A percentile compares a stretch with the other conserved stretches of the same genome.
Evolutionary conservation across 1,139 yeast genomes (phyloP).

Genomic region (Taphrina wiesneri): DNA sequence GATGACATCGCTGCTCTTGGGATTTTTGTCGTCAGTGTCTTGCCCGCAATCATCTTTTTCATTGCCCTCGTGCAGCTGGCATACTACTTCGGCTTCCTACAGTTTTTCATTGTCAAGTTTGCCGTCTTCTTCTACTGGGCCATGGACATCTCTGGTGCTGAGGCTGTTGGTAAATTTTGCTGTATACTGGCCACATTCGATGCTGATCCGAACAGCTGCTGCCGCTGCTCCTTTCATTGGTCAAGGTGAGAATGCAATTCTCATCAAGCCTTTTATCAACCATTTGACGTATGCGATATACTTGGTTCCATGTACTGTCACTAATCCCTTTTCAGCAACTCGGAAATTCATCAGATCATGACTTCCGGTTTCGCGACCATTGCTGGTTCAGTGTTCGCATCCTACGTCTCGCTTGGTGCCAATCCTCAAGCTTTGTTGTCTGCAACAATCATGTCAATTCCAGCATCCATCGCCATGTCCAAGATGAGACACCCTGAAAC

Average conservation of each 20-base stretch:
- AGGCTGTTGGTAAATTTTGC: slow-evolving; percentile 51
- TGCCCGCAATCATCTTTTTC: slow-evolving; percentile 66
- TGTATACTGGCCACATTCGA: not conserved
- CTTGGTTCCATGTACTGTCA: not conserved
- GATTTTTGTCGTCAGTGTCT: slow-evolving; percentile 60
- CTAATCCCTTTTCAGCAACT: slow-evolving; percentile 44
- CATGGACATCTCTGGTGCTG: slow-evolving; percentile 64
- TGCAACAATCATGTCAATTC: slow-evolving; percentile 71
- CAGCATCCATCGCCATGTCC: slow-evolving; percentile 65
- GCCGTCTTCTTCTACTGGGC: slow-evolving; percentile 65
- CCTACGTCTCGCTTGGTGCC: slow-evolving; percentile 65
- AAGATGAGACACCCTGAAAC: slow-evolving; percentile 65
- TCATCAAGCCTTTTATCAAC: slow-evolving; percentile 63
- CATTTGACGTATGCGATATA: slow-evolving; percentile 51
- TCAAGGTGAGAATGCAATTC: slow-evolving; percentile 66
- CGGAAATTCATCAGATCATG: slow-evolving; percentile 68
- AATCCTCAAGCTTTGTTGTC: slow-evolving; percentile 66
- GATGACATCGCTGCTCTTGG: slow-evolving; percentile 50
- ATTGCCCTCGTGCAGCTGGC: slow-evolving; percentile 64
- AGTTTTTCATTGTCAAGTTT: slow-evolving; percentile 63
- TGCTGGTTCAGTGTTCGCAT: slow-evolving; percentile 65
- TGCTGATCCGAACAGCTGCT: slow-evolving; percentile 50
- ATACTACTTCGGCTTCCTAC: slow-evolving; percentile 62
- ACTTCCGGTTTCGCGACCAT: slow-evolving; percentile 68
- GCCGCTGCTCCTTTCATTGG: slow-evolving; percentile 72